Percentiles rank a stretch among this genome's conserved stretches.
Evolutionary conservation across 2,329 filamentous ascomycete genomes (phyloP).

Genomic region (Fusarium sp.): DNA sequence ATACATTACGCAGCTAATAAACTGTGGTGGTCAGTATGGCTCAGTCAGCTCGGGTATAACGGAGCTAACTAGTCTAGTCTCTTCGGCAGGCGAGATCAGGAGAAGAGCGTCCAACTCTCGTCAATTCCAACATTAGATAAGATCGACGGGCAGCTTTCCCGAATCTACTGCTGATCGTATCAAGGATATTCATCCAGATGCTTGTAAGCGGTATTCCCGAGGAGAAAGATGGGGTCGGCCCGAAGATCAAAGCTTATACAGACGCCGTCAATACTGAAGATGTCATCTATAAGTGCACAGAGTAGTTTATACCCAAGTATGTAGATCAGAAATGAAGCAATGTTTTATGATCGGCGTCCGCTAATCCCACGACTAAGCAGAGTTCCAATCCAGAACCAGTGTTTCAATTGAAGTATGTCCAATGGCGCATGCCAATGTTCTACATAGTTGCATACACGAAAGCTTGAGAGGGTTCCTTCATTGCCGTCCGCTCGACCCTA

Average conservation of each 20-base stretch:
- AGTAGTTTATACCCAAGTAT: neutral
- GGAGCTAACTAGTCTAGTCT: neutral
- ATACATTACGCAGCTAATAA: constrained; percentile 29
- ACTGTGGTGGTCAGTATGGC: constrained; percentile 22
- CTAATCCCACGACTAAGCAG: neutral
- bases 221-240: constrained; percentile 17
- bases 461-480: neutral
- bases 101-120: neutral
- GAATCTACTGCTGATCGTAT: constrained; percentile 18
- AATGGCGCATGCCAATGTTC: neutral
- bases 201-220: neutral
- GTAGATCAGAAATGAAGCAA: neutral
- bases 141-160: constrained; percentile 6
- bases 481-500: neutral
- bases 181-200: neutral
- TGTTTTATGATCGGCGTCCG: neutral
- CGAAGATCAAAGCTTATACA: constrained; percentile 22
- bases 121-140: neutral
- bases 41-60: constrained; percentile 1
- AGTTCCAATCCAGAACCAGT: neutral
- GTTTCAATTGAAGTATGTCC: constrained; percentile 1
- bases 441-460: neutral
- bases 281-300: neutral
- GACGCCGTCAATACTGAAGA: neutral
- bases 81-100: neutral